Conservation (phyloP, 495 filamentous ascomycete species). For the Xanthoparmelia taractica region DNA sequence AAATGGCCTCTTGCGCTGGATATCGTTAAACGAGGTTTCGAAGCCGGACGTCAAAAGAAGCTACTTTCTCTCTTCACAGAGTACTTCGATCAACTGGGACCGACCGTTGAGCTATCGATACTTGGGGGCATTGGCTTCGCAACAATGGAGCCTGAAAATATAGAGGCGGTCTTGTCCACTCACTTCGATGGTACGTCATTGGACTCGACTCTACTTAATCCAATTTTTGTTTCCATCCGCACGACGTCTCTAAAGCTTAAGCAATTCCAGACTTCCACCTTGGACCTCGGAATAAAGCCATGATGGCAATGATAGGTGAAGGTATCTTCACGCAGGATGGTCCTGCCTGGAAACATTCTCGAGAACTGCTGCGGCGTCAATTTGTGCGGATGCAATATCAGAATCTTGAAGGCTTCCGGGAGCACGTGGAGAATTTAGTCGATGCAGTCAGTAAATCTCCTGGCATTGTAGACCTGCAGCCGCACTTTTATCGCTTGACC, state of each 20-base stretch:
- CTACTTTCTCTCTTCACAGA: constrained; percentile 23
- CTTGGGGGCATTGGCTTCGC: constrained; percentile 19
- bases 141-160: constrained; percentile 22
- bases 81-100: constrained; percentile 21
- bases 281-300: constrained; percentile 29
- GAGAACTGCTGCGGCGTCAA: constrained; percentile 41
- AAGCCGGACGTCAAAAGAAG: constrained; percentile 20
- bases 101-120: constrained; percentile 20
- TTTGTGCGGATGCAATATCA: constrained; percentile 35
- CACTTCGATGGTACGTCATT: constrained; percentile 32
- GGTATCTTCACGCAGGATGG: constrained; percentile 53
- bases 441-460: constrained; percentile 21
- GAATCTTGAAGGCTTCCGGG: constrained; percentile 39
- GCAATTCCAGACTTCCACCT: constrained; percentile 27
- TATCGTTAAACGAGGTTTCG: constrained; percentile 27
- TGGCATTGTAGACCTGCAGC: constrained; percentile 39
- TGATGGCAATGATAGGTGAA: constrained; percentile 38
- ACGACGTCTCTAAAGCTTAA: not conserved
- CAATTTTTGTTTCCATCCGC: not conserved
- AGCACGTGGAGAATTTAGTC: too few species aligned
- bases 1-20: constrained; percentile 33
- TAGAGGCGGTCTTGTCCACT: constrained; percentile 32
- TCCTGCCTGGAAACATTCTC: constrained; percentile 42
- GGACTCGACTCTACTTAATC: not conserved
- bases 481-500: constrained; percentile 42